phyloP scores from a whole-genome alignment of 1,139 yeast species.

The Nematodospora anomalae region DNA sequence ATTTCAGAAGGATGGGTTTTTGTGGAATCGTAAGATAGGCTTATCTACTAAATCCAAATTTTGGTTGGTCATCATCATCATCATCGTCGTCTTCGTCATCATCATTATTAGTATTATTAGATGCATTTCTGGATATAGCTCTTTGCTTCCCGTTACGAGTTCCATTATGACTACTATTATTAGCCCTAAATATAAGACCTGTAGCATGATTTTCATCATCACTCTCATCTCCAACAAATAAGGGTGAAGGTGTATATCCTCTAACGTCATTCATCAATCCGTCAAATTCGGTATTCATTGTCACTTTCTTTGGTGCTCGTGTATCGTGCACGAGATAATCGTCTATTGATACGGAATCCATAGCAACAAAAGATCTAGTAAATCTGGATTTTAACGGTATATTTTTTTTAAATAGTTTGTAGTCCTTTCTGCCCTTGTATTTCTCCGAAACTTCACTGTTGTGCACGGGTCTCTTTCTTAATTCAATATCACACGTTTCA shows the following conservation, averaged over 20 bases:
- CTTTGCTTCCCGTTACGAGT: not conserved
- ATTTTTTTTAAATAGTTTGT: conserved; percentile 37
- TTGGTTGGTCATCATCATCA: conserved; percentile 38
- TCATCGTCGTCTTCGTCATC: conserved; percentile 33
- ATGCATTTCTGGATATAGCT: not conserved
- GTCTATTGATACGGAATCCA: conserved; percentile 15
- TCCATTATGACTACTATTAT: not conserved
- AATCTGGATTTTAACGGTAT: conserved; percentile 22
- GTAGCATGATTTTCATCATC: conserved; percentile 18
- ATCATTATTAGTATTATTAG: conserved; percentile 10
- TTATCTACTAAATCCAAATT: conserved; percentile 31
- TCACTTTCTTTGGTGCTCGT: conserved; percentile 2
- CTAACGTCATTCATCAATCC: conserved; percentile 29
- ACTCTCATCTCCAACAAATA: conserved; percentile 26
- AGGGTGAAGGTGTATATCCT: conserved; percentile 15
- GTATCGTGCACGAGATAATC: conserved; percentile 17
- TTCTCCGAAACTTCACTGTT: conserved; percentile 3
- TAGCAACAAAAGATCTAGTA: conserved; percentile 27
- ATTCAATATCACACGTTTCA: conserved; percentile 30
- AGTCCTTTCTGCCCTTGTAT: conserved; percentile 33
- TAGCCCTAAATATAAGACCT: not conserved
- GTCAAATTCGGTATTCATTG: conserved; percentile 24
- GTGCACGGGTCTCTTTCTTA: conserved; percentile 13
- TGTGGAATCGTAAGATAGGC: conserved; percentile 37
- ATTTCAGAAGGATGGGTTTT: conserved; percentile 48